phyloP scores from a whole-genome alignment of 345 rosid species.

The Bruguiera sexangula region DNA sequence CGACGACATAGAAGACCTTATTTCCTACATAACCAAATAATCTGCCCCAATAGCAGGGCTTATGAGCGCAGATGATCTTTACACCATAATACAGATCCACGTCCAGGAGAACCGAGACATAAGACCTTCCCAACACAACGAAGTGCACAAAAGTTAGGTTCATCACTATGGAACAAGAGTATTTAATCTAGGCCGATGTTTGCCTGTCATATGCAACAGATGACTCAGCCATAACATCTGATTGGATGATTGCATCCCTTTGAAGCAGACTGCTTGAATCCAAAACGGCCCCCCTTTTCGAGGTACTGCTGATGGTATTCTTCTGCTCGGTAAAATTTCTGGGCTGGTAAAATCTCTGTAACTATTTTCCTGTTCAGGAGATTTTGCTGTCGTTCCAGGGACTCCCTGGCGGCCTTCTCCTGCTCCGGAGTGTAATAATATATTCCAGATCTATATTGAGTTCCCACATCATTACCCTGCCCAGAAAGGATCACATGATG shows the following conservation, averaged over 20 bases:
- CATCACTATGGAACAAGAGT: neutral
- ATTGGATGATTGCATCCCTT: slow-evolving; percentile 93
- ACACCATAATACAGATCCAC: slow-evolving; percentile 2
- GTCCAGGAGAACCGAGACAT: neutral
- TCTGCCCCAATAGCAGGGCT: too few relatives aligned
- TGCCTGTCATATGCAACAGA: neutral
- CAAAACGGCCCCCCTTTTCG: slow-evolving; percentile 81
- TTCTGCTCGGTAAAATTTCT: slow-evolving; percentile 88
- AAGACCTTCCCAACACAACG: neutral
- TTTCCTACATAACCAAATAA: too few relatives aligned
- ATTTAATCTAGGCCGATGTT: neutral
- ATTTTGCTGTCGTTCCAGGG: slow-evolving; percentile 62
- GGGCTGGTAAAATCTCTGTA: slow-evolving; percentile 82
- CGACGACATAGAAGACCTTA: too few relatives aligned
- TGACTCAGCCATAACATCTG: slow-evolving; percentile 73
- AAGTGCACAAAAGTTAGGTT: neutral
- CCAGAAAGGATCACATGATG: neutral
- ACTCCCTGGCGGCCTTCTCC: slow-evolving; percentile 67
- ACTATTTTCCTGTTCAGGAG: slow-evolving; percentile 61
- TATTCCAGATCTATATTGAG: slow-evolving; percentile 88
- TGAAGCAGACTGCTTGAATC: slow-evolving; percentile 62
- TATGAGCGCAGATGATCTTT: too few relatives aligned
- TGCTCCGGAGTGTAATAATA: slow-evolving; percentile 78
- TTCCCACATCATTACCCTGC: slow-evolving; percentile 93
- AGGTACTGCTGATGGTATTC: slow-evolving; percentile 94